phyloP scores from a whole-genome alignment of 441 rosid genomes.

The Isatis lusitanica region DNA sequence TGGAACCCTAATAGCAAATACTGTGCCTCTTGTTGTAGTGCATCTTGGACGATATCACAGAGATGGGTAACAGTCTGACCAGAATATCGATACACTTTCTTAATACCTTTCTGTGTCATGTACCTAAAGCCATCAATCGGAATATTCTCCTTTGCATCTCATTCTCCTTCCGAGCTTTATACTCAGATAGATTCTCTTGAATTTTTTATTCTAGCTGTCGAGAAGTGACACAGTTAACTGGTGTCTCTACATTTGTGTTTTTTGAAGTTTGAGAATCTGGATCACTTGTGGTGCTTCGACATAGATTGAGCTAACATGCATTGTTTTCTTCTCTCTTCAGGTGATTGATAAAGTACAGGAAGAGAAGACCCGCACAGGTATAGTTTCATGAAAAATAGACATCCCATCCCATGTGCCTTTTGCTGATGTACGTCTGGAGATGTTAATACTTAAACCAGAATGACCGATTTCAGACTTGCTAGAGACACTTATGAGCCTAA shows the following conservation, averaged over 20 bases:
- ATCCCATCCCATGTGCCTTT: background rate
- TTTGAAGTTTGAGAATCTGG: background rate
- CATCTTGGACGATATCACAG: constrained; percentile 32
- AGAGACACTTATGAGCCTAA: background rate
- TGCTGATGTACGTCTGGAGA: background rate
- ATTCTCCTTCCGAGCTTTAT: background rate
- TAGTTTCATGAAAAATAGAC: background rate
- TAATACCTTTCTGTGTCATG: background rate
- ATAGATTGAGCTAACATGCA: background rate
- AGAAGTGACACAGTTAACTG: background rate
- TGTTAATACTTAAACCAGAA: background rate
- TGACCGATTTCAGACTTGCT: background rate
- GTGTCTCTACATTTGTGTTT: background rate
- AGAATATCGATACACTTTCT: constrained; percentile 4
- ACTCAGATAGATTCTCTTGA: background rate
- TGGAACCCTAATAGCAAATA: background rate
- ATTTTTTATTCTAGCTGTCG: background rate
- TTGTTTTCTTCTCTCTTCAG: constrained; percentile 42
- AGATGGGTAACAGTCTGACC: constrained; percentile 35
- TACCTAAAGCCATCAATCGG: background rate
- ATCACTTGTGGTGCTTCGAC: background rate
- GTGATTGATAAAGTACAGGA: constrained; percentile 97
- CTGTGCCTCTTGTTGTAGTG: constrained; percentile 29
- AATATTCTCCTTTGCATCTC: background rate
- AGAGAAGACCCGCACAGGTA: constrained; percentile 88